Percentiles rank a stretch among this genome's conserved stretches.
Evolutionary conservation across 768 basidiomycete species (phyloP).

Genomic region (Boletus reticulatus): DNA sequence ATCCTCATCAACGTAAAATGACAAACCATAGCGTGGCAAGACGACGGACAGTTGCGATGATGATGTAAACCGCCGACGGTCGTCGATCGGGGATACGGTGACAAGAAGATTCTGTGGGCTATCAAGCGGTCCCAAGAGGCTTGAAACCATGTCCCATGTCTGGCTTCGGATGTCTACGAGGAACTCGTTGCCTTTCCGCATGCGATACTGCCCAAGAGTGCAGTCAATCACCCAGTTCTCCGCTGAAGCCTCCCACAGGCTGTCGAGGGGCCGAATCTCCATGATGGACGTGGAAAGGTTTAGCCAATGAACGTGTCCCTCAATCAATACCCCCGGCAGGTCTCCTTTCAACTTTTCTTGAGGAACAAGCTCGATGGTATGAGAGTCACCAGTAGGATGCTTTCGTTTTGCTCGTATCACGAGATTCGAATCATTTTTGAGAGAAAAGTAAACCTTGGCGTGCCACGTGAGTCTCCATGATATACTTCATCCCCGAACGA

Average conservation of each 20-base stretch:
- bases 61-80: not conserved
- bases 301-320: slow-evolving; percentile 31
- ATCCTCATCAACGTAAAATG: slow-evolving; percentile 37
- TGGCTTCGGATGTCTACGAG: slow-evolving; percentile 29
- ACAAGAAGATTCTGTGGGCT: slow-evolving; percentile 22
- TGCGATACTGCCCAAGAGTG: slow-evolving; percentile 5
- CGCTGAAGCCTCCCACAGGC: slow-evolving; percentile 22
- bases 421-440: slow-evolving; percentile 7
- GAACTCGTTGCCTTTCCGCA: not conserved
- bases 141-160: slow-evolving; percentile 28
- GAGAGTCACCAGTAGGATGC: not conserved
- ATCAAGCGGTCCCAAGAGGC: slow-evolving; percentile 26
- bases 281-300: slow-evolving; percentile 20
- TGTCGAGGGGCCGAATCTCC: slow-evolving; percentile 28
- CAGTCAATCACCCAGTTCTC: slow-evolving; percentile 28
- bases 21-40: slow-evolving; percentile 41
- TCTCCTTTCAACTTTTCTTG: slow-evolving; percentile 21
- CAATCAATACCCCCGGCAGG: slow-evolving; percentile 23
- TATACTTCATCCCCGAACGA: not conserved
- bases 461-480: not conserved
- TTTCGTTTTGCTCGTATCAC: slow-evolving; percentile 16
- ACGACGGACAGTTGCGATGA: slow-evolving; percentile 31
- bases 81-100: not conserved
- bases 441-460: slow-evolving; percentile 23
- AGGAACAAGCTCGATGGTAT: slow-evolving; percentile 26